Conservation (phyloP, 2,329 filamentous ascomycete genomes). For the Cladosporium sp. region DNA sequence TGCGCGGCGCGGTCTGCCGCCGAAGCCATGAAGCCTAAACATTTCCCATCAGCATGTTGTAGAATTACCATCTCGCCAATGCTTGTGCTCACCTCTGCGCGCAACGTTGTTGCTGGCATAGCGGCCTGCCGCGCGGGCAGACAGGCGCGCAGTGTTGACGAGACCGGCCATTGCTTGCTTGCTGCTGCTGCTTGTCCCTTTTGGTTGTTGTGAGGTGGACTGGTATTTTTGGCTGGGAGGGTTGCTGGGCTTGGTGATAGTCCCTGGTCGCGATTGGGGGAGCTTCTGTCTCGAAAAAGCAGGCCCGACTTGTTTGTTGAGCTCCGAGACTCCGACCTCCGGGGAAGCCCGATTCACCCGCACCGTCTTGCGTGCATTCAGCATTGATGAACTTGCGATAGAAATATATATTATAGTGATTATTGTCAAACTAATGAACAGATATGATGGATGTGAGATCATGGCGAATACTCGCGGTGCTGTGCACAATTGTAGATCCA, state of each 20-base stretch:
- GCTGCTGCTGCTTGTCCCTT: not conserved
- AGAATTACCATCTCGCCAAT: not conserved
- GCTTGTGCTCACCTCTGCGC: conserved; percentile 22
- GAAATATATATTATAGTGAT: too few relatives aligned
- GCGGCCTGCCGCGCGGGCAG: conserved; percentile 26
- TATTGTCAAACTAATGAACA: too few relatives aligned
- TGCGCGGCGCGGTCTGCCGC: conserved; percentile 59
- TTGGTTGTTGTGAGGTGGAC: too few relatives aligned
- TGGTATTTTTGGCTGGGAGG: too few relatives aligned
- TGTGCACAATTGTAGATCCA: too few relatives aligned
- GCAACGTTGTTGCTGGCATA: conserved; percentile 21
- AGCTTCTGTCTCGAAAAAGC: not conserved
- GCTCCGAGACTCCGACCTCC: not conserved
- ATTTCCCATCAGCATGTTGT: conserved; percentile 11
- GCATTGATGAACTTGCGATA: too few relatives aligned
- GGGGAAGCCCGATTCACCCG: conserved; percentile 6
- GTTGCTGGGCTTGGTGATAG: too few relatives aligned
- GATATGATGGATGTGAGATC: too few relatives aligned
- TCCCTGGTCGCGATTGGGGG: not conserved
- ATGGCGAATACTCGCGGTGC: too few relatives aligned
- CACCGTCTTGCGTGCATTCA: too few relatives aligned
- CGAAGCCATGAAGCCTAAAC: conserved; percentile 24
- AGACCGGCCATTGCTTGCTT: conserved; percentile 31
- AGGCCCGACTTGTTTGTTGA: not conserved
- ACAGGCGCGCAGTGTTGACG: conserved; percentile 24